Evolutionary conservation across 257 asterid genomes (phyloP), one percentile per base, ranked within the genome.

Genomic region (Solanum pinnatisectum): DNA sequence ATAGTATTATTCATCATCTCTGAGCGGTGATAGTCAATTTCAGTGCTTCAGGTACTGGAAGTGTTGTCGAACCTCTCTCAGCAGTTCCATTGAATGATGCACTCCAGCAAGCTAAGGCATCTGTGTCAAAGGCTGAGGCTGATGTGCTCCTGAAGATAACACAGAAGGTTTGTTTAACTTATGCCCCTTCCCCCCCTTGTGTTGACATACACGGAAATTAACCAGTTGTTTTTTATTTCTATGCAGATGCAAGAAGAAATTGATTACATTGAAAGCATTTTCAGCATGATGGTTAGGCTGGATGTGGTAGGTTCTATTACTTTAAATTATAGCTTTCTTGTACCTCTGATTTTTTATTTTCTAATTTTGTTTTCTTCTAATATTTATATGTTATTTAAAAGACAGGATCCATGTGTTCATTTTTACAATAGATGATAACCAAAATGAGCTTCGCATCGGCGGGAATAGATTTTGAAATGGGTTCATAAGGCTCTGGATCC

Each of bases 51-150:
- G 98, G 95, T 92, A 89, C 91, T 44, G 99, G 96, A 90, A 95
- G 92, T 90, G 89, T 94, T 72, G 85, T 96, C 4, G 99, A 97
- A 92, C 99, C 99, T 86, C 94, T 97, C 84, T 88, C 94, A 88
- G 99, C 98, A 81, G 98, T 97, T 87, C 95, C 98, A 56, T 86
- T 97, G 72, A 97, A 97, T 90, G 98, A 96, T 91, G 98, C 95
- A 91, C 92, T 97, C 93, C 98, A 94, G 90, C 96, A 89, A 90
- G 99, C 99, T 79, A 93, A 93, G 91, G 91, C 91, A 86, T 92
- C 98, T 71, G 99, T 94, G 83, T 92, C 93, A 67, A 96, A 94
- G 93, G 99, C 98, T 20, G 99, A 95, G 93, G 90, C 92, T 70
- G 99, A 94, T 86, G 98, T 97, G 89, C 98, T 95, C 73, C 89